Percentiles rank a stretch among this genome's conserved stretches.
These are phyloP conservation scores for Chlamydomonas sp. DNA, from an alignment of 139 green algal genomes.

Conservation along the genomic window DNA sequence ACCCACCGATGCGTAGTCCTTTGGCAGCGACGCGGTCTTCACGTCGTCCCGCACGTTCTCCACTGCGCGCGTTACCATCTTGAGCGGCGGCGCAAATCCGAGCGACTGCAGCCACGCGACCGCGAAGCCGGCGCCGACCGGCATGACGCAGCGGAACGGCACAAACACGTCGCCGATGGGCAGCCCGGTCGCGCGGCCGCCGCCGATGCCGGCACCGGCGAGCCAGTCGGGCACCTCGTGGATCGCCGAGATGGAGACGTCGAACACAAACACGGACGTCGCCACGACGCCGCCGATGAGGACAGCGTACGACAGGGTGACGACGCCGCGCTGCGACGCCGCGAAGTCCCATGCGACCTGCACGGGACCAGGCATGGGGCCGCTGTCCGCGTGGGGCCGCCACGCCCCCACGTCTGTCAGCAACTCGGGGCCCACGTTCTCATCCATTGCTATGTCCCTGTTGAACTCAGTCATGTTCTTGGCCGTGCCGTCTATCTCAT, in stretches of 20 bases:
- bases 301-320: constrained; percentile 9
- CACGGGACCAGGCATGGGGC: background rate
- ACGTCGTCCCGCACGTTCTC: constrained; percentile 48
- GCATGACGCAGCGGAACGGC: constrained; percentile 45
- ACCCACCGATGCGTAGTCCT: constrained; percentile 41
- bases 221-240: constrained; percentile 55
- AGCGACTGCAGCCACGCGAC: constrained; percentile 40
- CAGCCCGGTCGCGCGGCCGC: constrained; percentile 42
- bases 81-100: constrained; percentile 45
- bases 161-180: constrained; percentile 27
- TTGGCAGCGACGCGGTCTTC: constrained; percentile 40
- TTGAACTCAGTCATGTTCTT: background rate
- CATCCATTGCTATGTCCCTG: constrained; percentile 13
- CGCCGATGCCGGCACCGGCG: constrained; percentile 38
- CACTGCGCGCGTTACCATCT: constrained; percentile 44
- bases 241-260: constrained; percentile 53
- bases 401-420: constrained; percentile 27
- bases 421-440: constrained; percentile 33
- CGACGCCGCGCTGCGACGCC: background rate
- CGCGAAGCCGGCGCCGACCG: constrained; percentile 27
- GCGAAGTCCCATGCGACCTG: background rate
- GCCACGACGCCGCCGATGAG: constrained; percentile 37
- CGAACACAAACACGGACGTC: constrained; percentile 44
- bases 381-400: constrained; percentile 16
- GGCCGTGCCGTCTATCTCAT: no score